Conservation (phyloP, 495 filamentous ascomycete genomes). For the Geopyxis carbonaria region DNA sequence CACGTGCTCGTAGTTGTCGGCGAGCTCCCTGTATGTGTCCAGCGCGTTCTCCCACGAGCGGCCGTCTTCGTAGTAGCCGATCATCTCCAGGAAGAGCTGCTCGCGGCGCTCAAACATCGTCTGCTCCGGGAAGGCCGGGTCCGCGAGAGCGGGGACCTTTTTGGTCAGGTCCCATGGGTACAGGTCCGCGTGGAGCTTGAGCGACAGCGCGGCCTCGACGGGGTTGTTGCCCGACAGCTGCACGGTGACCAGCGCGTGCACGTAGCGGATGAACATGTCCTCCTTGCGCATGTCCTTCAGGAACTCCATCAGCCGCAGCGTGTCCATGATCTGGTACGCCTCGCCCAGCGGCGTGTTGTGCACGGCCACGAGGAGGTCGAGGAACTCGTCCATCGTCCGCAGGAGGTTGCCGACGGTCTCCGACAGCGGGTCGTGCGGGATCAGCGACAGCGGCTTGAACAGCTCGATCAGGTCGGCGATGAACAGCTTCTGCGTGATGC, state of each 20-base stretch:
- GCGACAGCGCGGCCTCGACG: slow-evolving; percentile 78
- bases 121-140: slow-evolving; percentile 66
- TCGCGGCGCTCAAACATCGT: slow-evolving; percentile 88
- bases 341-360: slow-evolving; percentile 64
- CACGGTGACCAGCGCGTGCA: slow-evolving; percentile 73
- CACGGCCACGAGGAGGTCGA: slow-evolving; percentile 86
- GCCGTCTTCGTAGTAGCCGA: slow-evolving; percentile 83
- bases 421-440: slow-evolving; percentile 56
- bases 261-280: slow-evolving; percentile 91
- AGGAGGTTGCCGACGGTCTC: slow-evolving; percentile 61
- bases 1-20: slow-evolving; percentile 70
- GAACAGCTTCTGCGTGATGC: slow-evolving; percentile 80
- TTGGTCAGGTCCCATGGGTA: slow-evolving; percentile 76
- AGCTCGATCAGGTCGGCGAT: slow-evolving; percentile 65
- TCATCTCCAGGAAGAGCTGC: slow-evolving; percentile 79
- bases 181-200: slow-evolving; percentile 79
- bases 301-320: slow-evolving; percentile 86
- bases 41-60: slow-evolving; percentile 83
- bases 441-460: slow-evolving; percentile 52
- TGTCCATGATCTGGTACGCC: slow-evolving; percentile 65
- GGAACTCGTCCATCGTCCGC: slow-evolving; percentile 67
- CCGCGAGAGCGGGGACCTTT: slow-evolving; percentile 47
- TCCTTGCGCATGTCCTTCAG: slow-evolving; percentile 93
- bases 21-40: slow-evolving; percentile 80
- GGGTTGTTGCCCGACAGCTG: slow-evolving; percentile 61